Percentiles rank a stretch among this genome's conserved stretches.
Evolutionary conservation across 2,329 filamentous ascomycete species (phyloP).

Genomic region (Xylaria sp.): DNA sequence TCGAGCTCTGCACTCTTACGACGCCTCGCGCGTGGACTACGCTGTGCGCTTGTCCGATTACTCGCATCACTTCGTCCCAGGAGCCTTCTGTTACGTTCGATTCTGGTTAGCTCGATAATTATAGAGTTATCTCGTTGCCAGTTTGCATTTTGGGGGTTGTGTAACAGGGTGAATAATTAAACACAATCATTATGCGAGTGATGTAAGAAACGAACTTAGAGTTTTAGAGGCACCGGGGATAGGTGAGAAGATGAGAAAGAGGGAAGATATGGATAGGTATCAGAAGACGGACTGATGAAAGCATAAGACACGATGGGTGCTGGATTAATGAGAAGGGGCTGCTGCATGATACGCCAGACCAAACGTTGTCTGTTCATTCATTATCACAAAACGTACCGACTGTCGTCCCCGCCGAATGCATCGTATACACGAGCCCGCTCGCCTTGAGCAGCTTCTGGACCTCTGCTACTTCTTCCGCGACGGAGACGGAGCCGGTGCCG

Average conservation of each 20-base stretch:
- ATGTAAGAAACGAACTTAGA: background rate
- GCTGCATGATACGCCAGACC: too few relatives aligned
- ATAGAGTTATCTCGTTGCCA: background rate
- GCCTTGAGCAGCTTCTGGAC: constrained; percentile 86
- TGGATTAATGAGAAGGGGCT: too few relatives aligned
- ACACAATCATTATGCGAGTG: background rate
- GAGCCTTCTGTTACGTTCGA: constrained; percentile 74
- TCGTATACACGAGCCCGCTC: constrained; percentile 82
- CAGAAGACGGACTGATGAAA: too few relatives aligned
- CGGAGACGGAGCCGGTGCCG: constrained; percentile 80
- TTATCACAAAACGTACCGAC: constrained; percentile 70
- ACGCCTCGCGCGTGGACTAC: constrained; percentile 82
- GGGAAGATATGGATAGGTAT: too few relatives aligned
- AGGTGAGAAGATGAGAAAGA: background rate
- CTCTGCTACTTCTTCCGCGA: constrained; percentile 85
- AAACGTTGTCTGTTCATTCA: too few relatives aligned
- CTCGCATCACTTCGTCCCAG: constrained; percentile 87
- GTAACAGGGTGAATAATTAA: background rate
- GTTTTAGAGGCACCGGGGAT: background rate
- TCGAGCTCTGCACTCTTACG: constrained; percentile 86
- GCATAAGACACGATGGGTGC: too few relatives aligned
- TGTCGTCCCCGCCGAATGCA: constrained; percentile 95
- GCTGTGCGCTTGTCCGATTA: constrained; percentile 87
- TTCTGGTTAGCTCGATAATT: constrained; percentile 2
- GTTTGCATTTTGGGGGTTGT: background rate